These are phyloP conservation scores for Solanum etuberosum DNA, from an alignment of 257 asterid species.

Conservation along the genomic window DNA sequence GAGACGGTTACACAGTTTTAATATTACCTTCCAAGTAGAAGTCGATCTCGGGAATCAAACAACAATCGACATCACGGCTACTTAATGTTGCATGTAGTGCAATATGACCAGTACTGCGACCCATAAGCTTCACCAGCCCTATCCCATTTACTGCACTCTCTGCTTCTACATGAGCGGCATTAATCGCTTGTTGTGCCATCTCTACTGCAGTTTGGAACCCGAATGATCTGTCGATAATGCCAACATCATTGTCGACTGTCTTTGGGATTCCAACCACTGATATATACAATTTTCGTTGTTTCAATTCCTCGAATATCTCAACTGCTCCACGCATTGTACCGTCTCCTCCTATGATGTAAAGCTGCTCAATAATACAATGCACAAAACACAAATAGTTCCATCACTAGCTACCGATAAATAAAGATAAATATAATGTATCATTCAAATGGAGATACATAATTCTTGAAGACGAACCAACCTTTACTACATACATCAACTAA, in stretches of 20 bases:
- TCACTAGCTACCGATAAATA: background rate
- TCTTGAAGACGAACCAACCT: background rate
- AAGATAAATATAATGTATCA: background rate
- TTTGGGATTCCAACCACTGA: constrained; percentile 69
- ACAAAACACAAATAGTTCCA: background rate
- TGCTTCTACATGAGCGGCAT: constrained; percentile 64
- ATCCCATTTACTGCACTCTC: constrained; percentile 73
- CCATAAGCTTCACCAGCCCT: constrained; percentile 84
- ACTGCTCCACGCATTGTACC: constrained; percentile 81
- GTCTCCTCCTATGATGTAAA: constrained; percentile 77
- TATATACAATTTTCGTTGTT: constrained; percentile 28
- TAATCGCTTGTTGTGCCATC: constrained; percentile 87
- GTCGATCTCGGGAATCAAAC: constrained; percentile 61
- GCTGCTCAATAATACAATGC: constrained; percentile 10
- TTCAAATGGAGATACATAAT: background rate
- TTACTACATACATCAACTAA: background rate
- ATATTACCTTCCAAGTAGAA: constrained; percentile 53
- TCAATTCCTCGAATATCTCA: constrained; percentile 46
- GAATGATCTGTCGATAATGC: constrained; percentile 65
- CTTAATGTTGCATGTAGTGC: constrained; percentile 66
- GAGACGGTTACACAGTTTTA: background rate
- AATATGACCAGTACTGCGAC: constrained; percentile 82
- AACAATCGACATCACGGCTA: constrained; percentile 76
- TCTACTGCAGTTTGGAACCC: constrained; percentile 86
- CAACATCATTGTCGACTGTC: constrained; percentile 75